Evolutionary conservation across 2,329 filamentous ascomycete species (phyloP), one percentile per base, ranked within the genome.

Genomic region (Ceratocystiopsis brevicomis): DNA sequence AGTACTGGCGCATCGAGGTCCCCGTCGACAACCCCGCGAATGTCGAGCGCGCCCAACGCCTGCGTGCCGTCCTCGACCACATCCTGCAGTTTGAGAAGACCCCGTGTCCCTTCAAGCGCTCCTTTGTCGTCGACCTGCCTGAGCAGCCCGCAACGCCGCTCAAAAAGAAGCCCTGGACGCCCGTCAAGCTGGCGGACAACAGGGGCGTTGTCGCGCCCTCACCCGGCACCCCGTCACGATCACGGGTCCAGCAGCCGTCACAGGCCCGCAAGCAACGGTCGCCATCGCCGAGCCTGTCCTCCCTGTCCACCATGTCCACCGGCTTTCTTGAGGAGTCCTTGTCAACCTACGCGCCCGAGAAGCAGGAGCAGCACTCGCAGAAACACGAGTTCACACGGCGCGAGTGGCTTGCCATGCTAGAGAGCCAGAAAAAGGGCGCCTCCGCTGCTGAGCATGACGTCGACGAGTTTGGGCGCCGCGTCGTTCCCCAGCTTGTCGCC

Each of bases 1-100:
- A 81, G 38, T 95, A 90, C 58, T 94, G 90, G 70, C 77, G 87
- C 49, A 90, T 95, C 53, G 87, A 95, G 55, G 62, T 95, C 6
- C 82, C 85, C 0, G 69, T 75, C 15, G 72, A 72, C 0, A 62
- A 70, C 2, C 73, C 79, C 18, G 49, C 50, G 35, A 78, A 88
- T 49, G 66, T 70, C 49, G 61, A 65, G 38, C 71, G 73, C 50
- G 76, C 83, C 5, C 68, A 72, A 43, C 68, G 76, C 34, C 65
- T 94, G 50, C 82, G 82, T 53, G 63, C 64, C 12, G 78, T 84
- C 10, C 61, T 94, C 25, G 70, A 69, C 43, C 75, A 76, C 48
- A 74, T 93, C 14, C 65, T 94, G 39, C 77, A 81, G 49, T 94
- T 90, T 54, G 87, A 95, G 59, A 82, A 82, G 54, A 94, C 87